Evolutionary conservation across 176 grass and related monocot species (phyloP).

Genomic region (Eleusine coracana): DNA sequence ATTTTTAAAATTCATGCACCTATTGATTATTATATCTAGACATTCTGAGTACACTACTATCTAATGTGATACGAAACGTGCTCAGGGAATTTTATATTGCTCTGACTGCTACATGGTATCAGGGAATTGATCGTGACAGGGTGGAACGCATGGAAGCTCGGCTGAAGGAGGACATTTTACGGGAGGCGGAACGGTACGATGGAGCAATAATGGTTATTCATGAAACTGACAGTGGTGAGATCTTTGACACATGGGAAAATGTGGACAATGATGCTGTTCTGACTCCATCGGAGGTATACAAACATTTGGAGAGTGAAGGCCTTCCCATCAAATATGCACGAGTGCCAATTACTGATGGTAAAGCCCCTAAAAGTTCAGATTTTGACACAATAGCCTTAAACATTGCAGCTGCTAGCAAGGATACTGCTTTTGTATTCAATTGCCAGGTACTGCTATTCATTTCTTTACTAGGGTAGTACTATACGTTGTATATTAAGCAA

Average conservation of each 20-base stretch:
- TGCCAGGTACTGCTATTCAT: slow-evolving; percentile 70
- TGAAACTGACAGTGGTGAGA: slow-evolving; percentile 84
- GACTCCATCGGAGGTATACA: slow-evolving; percentile 92
- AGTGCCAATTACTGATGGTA: slow-evolving; percentile 98
- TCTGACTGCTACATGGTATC: slow-evolving; percentile 34
- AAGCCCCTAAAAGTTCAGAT: slow-evolving; percentile 99
- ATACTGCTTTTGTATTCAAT: slow-evolving; percentile 90
- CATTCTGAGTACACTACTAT: slow-evolving; percentile 11
- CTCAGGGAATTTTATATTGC: slow-evolving; percentile 11
- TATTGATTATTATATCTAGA: slow-evolving; percentile 34
- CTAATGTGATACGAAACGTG: slow-evolving; percentile 20
- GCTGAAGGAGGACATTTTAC: slow-evolving; percentile 93
- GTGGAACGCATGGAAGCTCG: slow-evolving; percentile 98
- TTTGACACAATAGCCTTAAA: slow-evolving; percentile 88
- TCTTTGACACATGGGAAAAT: slow-evolving; percentile 94
- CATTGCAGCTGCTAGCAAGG: slow-evolving; percentile 66
- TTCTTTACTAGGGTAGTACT: slow-evolving; percentile 16
- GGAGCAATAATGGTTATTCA: slow-evolving; percentile 96
- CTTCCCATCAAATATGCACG: slow-evolving; percentile 92
- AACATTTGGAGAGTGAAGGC: slow-evolving; percentile 76
- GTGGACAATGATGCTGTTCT: slow-evolving; percentile 78
- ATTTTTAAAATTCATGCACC: slow-evolving; percentile 17
- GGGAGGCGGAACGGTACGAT: slow-evolving; percentile 72
- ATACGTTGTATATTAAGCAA: slow-evolving; percentile 21
- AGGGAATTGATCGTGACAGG: slow-evolving; percentile 91